These are phyloP conservation scores for Flaveria brownii DNA, from an alignment of 129 eudicot genomes.

Conservation along the genomic window DNA sequence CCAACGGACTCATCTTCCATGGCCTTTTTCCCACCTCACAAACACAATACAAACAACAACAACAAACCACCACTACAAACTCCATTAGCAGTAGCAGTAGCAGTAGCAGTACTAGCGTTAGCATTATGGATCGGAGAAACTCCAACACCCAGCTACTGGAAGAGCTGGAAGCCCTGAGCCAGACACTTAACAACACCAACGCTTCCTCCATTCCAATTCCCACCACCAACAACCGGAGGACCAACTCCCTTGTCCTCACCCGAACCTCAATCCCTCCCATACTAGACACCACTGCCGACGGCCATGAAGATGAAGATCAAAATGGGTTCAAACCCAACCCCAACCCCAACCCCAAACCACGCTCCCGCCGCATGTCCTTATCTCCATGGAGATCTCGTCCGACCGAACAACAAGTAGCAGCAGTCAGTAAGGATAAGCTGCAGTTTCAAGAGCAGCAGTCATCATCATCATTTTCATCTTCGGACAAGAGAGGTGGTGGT, in stretches of 20 bases:
- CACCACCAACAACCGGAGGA: conserved; percentile 48
- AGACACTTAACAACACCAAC: conserved; percentile 63
- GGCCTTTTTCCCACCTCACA: conserved; percentile 53
- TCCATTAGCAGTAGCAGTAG: conserved; percentile 23
- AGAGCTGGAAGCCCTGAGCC: conserved; percentile 82
- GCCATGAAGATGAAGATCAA: conserved; percentile 9
- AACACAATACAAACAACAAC: not conserved
- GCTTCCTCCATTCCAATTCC: conserved; percentile 29
- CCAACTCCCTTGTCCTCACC: conserved; percentile 79
- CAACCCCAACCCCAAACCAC: conserved; percentile 68
- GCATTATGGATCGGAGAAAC: conserved; percentile 44
- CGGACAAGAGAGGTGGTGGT: conserved; percentile 40
- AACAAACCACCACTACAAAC: conserved; percentile 21
- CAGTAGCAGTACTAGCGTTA: not conserved
- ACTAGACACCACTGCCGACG: conserved; percentile 36
- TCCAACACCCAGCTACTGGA: conserved; percentile 71
- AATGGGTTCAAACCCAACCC: conserved; percentile 45
- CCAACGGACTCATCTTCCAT: conserved; percentile 44
- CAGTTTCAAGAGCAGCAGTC: conserved; percentile 34
- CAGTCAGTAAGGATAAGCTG: not conserved
- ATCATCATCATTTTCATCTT: not conserved
- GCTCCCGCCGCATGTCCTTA: conserved; percentile 75
- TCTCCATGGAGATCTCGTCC: conserved; percentile 89
- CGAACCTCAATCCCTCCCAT: conserved; percentile 61
- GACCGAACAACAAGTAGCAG: conserved; percentile 12